Base-by-base conservation (phyloP, 257 asterid genomes). In the Penstemon davidsonii region DNA sequence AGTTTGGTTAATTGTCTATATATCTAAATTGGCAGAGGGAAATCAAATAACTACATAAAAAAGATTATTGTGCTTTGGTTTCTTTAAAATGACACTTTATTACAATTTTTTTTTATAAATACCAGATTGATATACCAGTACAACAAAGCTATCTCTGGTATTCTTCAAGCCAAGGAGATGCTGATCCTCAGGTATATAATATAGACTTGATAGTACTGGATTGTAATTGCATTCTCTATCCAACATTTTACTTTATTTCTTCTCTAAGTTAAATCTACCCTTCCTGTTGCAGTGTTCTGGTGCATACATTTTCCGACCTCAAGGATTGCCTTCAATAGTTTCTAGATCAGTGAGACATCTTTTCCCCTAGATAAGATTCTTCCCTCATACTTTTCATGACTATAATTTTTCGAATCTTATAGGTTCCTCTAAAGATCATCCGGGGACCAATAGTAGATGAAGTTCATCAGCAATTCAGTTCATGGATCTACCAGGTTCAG, bases 141-240 rank as follows among this genome's bases (percentile, higher is more conserved):
- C 96, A 91, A 50, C 98, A 91, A 78, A 86, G 87, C 88, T 89
- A 83, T 81, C 87, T 85, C 39, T 87, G 91, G 91, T 91, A 91
- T 62, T 73, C 78, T 45, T 87, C 98, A 55, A 89, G 90, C 69
- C 38, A 18, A 5, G 96, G 95, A 65, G 84, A 80, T 64, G 62
- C 74, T 1, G 85, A 80, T 64, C 4, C 79, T 55, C 92, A 90
- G 94, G 96, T 90, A 75, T 7, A 36, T 56, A 60, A 75, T 7
- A 36, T 56, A 60, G 53, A 58, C 6, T 58, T 58, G 43, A 51
- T 8, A 10, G 19, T 40, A 44, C 45, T 43, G 9, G 15, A 49
- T 8, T 50, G 15, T 33, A 55, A 6, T 66, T 60, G 54, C 47
- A 11, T 6, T 11, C 6, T 53, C 19, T 11, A 19, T 9, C 18